phyloP scores from a whole-genome alignment of 2,329 filamentous ascomycete genomes.

The Pseudocercospora ulei region DNA sequence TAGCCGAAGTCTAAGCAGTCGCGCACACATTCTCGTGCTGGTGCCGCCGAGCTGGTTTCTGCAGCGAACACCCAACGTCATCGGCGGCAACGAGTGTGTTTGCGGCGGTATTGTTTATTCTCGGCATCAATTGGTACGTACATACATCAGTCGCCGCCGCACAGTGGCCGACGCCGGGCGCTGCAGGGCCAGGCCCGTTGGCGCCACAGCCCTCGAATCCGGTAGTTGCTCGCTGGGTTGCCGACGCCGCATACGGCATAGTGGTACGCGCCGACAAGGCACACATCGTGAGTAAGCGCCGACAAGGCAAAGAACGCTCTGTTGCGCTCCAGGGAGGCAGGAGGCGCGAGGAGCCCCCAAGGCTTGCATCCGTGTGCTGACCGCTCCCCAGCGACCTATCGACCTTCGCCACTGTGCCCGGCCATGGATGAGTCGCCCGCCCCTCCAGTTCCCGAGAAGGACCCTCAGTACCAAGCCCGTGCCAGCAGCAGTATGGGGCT shows the following conservation, averaged over 20 bases:
- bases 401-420: slow-evolving; percentile 8
- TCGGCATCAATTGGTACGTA: neutral
- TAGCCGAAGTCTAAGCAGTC: no score
- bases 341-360: neutral
- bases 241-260: no score
- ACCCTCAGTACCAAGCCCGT: slow-evolving; percentile 19
- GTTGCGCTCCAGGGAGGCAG: neutral
- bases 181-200: slow-evolving; percentile 4
- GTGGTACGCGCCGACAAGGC: slow-evolving; percentile 1
- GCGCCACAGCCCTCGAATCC: neutral
- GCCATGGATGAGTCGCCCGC: slow-evolving; percentile 20
- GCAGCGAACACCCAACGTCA: slow-evolving; percentile 4
- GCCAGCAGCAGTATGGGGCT: slow-evolving; percentile 18
- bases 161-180: neutral
- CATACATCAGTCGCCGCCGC: slow-evolving; percentile 3
- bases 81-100: slow-evolving; percentile 1
- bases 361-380: slow-evolving; percentile 4
- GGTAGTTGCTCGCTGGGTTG: neutral
- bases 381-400: slow-evolving; percentile 12
- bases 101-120: neutral
- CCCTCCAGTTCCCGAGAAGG: slow-evolving; percentile 31
- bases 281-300: no score
- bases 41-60: neutral
- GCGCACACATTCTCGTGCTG: no score
- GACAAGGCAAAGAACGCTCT: slow-evolving; percentile 6